Evolutionary conservation across 257 asterid genomes (phyloP).

Genomic region (Perilla frutescens): DNA sequence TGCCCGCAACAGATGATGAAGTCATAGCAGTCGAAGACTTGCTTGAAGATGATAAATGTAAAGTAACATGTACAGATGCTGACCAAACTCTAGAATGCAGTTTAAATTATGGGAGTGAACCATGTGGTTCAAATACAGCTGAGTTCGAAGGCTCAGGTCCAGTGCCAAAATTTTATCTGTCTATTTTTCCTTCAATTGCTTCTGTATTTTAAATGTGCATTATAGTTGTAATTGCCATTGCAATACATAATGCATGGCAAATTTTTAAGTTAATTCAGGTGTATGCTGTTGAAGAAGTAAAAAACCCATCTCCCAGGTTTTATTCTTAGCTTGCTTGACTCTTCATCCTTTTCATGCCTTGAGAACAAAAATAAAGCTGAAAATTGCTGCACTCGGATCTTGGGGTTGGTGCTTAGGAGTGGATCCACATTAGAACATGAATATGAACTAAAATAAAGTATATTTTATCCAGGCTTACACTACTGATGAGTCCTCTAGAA

Average conservation of each 20-base stretch:
- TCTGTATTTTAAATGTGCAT: not conserved
- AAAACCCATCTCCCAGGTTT: not conserved
- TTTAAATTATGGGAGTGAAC: slow-evolving; percentile 33
- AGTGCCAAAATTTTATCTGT: not conserved
- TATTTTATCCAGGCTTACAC: not conserved
- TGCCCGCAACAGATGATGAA: slow-evolving; percentile 96
- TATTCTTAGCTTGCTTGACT: slow-evolving; percentile 16
- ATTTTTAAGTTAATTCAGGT: slow-evolving; percentile 8
- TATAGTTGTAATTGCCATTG: slow-evolving; percentile 18
- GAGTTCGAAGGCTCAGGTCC: slow-evolving; percentile 54
- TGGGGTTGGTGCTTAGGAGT: slow-evolving; percentile 3
- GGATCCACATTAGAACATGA: not conserved
- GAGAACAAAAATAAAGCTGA: slow-evolving; percentile 12
- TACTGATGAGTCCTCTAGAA: slow-evolving; percentile 4
- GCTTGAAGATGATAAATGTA: slow-evolving; percentile 65
- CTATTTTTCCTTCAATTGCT: not conserved
- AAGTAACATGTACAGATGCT: slow-evolving; percentile 40
- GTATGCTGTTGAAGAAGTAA: slow-evolving; percentile 18
- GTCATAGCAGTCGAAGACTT: slow-evolving; percentile 78
- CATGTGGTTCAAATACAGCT: slow-evolving; percentile 34
- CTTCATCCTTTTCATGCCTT: slow-evolving; percentile 14
- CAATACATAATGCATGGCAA: not conserved
- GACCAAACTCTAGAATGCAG: slow-evolving; percentile 47
- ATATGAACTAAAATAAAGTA: slow-evolving; percentile 3
- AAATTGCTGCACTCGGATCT: not conserved